Evolutionary conservation across 1,139 yeast genomes (phyloP).

Genomic region (Blastobotrys raffinosifermentans): DNA sequence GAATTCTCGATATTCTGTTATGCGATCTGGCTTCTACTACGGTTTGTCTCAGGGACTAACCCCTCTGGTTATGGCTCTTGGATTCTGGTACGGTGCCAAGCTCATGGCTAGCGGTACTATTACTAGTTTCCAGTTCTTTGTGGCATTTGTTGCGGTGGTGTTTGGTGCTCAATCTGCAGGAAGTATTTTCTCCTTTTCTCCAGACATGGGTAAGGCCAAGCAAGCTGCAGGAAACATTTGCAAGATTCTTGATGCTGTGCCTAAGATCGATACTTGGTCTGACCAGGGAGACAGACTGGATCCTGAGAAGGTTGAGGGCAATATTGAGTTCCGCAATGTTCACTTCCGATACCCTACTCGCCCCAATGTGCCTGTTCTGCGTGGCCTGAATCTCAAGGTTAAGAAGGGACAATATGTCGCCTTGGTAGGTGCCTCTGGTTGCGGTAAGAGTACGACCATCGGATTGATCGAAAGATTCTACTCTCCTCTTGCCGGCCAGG

Average conservation of each 20-base stretch:
- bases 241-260: conserved; percentile 62
- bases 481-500: conserved; percentile 61
- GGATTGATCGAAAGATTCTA: conserved; percentile 74
- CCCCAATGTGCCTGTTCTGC: conserved; percentile 64
- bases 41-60: conserved; percentile 34
- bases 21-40: conserved; percentile 29
- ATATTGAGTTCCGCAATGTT: conserved; percentile 58
- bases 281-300: conserved; percentile 46
- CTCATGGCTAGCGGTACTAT: conserved; percentile 26
- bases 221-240: conserved; percentile 72
- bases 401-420: conserved; percentile 84
- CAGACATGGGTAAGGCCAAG: conserved; percentile 48
- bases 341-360: conserved; percentile 82
- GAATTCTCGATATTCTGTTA: conserved; percentile 24
- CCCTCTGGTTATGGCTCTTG: conserved; percentile 35
- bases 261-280: conserved; percentile 50
- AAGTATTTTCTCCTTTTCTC: conserved; percentile 82
- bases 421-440: conserved; percentile 91
- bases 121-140: conserved; percentile 31
- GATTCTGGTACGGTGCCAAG: conserved; percentile 37
- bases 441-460: conserved; percentile 92
- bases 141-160: conserved; percentile 47
- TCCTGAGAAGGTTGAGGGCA: conserved; percentile 41
- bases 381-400: conserved; percentile 58
- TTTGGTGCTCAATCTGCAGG: conserved; percentile 84